Conservation (phyloP, 768 basidiomycete genomes). For the Dioszegia aurantiaca region DNA sequence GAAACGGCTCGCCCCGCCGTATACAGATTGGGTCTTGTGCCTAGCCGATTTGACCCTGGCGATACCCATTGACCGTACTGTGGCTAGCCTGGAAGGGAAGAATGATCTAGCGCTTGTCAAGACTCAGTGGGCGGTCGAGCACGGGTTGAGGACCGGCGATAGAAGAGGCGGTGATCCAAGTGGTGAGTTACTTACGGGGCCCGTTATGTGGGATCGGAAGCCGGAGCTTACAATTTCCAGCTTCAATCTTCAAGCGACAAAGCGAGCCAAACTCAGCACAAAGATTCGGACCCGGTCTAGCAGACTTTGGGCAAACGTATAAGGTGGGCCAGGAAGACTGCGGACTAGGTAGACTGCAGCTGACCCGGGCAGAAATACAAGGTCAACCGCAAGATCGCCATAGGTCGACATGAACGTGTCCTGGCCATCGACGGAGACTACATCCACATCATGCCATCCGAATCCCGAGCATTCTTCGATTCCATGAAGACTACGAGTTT, state of each 20-base stretch:
- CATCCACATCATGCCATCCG: conserved; percentile 85
- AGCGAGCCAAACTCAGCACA: conserved; percentile 62
- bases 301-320: conserved; percentile 78
- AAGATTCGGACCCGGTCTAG: conserved; percentile 61
- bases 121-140: conserved; percentile 67
- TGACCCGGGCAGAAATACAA: conserved; percentile 83
- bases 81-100: conserved; percentile 88
- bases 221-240: conserved; percentile 50
- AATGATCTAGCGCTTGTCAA: conserved; percentile 77
- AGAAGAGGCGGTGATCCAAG: conserved; percentile 77
- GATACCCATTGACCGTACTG: conserved; percentile 88
- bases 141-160: conserved; percentile 68
- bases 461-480: conserved; percentile 78
- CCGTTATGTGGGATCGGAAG: background rate
- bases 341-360: no score
- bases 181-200: conserved; percentile 57
- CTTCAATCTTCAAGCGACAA: conserved; percentile 88
- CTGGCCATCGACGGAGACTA: conserved; percentile 95
- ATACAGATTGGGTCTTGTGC: conserved; percentile 57
- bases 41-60: conserved; percentile 56
- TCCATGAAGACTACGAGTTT: conserved; percentile 87
- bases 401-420: conserved; percentile 82
- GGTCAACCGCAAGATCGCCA: conserved; percentile 90
- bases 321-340: conserved; percentile 63
- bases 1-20: conserved; percentile 43